Conservation (phyloP, 2,329 filamentous ascomycete genomes). For the Ophiostoma pallidulum region DNA sequence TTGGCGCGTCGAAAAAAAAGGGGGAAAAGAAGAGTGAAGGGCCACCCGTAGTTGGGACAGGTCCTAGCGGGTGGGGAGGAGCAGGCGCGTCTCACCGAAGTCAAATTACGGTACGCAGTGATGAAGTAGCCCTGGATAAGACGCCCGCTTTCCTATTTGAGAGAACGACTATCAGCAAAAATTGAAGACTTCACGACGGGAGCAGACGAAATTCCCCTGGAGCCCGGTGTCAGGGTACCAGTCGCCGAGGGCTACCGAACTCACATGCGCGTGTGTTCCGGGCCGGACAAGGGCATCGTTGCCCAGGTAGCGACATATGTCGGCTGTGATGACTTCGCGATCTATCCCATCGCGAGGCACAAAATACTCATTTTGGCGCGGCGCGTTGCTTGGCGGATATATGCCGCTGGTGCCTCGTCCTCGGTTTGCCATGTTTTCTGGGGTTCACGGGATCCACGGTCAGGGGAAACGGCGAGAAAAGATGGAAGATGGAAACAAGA, state of each 20-base stretch:
- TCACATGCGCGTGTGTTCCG: slow-evolving; percentile 58
- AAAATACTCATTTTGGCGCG: slow-evolving; percentile 67
- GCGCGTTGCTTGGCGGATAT: slow-evolving; percentile 7
- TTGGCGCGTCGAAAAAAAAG: no score
- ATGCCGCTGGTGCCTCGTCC: background rate
- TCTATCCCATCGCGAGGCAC: slow-evolving; percentile 72
- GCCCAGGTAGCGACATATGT: slow-evolving; percentile 75
- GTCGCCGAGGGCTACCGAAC: no score
- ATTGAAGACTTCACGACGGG: background rate
- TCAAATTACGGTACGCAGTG: slow-evolving; percentile 69
- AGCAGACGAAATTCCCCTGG: slow-evolving; percentile 11
- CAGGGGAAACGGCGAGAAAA: background rate
- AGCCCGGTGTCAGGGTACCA: no score
- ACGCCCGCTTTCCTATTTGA: slow-evolving; percentile 43
- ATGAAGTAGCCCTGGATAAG: slow-evolving; percentile 65
- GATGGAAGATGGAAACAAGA: background rate
- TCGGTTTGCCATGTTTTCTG: slow-evolving; percentile 7
- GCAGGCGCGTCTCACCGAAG: slow-evolving; percentile 49
- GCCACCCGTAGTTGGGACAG: no score
- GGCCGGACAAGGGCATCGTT: slow-evolving; percentile 73
- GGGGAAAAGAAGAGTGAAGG: no score
- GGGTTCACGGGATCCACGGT: background rate
- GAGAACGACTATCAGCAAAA: slow-evolving; percentile 4
- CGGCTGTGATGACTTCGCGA: slow-evolving; percentile 73
- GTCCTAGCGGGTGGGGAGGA: no score